A percentile compares a stretch with the other conserved stretches of the same genome.
Evolutionary conservation across 805 yeast species (phyloP).

Genomic region (Starmera pachycereana): DNA sequence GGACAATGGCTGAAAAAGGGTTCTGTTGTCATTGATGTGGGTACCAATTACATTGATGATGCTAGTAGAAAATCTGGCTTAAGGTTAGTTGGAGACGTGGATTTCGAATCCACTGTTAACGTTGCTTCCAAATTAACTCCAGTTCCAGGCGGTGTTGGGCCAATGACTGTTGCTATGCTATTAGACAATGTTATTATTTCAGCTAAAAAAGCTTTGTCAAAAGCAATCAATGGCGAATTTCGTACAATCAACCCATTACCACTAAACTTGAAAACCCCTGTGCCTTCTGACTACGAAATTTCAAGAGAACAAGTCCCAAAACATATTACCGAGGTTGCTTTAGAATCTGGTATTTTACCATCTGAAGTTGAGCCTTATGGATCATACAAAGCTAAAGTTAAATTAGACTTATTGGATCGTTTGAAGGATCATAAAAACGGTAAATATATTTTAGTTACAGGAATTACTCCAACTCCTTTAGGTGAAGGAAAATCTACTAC

Average conservation of each 20-base stretch:
- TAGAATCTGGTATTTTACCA: slow-evolving; percentile 70
- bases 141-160: slow-evolving; percentile 99
- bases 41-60: slow-evolving; percentile 84
- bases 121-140: slow-evolving; percentile 77
- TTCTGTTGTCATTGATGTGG: slow-evolving; percentile 86
- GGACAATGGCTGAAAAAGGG: slow-evolving; percentile 85
- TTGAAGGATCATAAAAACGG: slow-evolving; percentile 58
- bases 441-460: slow-evolving; percentile 85
- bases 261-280: slow-evolving; percentile 48
- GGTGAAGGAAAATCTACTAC: slow-evolving; percentile 98
- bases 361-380: slow-evolving; percentile 85
- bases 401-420: slow-evolving; percentile 59
- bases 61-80: slow-evolving; percentile 63
- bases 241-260: slow-evolving; percentile 46
- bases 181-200: slow-evolving; percentile 74
- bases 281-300: slow-evolving; percentile 86
- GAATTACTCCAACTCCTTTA: slow-evolving; percentile 95
- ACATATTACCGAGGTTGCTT: slow-evolving; percentile 62
- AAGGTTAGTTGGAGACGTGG: slow-evolving; percentile 92
- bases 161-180: slow-evolving; percentile 98
- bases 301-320: slow-evolving; percentile 87
- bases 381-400: slow-evolving; percentile 80
- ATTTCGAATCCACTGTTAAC: slow-evolving; percentile 53
- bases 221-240: slow-evolving; percentile 31
- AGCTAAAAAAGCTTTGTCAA: slow-evolving; percentile 47